A percentile compares a stretch with the other conserved stretches of the same genome.
These are phyloP conservation scores for Fomitopsis pulvina DNA, from an alignment of 768 basidiomycete species.

Conservation along the genomic window DNA sequence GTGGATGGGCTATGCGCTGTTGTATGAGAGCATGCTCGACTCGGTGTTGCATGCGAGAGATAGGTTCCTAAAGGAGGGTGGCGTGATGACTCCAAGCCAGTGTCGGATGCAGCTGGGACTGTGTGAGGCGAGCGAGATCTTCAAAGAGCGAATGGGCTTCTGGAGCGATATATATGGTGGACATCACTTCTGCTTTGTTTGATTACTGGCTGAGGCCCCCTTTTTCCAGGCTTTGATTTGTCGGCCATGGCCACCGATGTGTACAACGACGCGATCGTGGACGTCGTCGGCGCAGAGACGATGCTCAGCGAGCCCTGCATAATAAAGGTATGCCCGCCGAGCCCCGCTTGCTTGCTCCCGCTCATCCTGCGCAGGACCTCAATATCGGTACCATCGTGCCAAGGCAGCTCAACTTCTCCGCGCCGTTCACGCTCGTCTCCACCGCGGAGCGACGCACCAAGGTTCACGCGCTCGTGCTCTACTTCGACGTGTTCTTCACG, in stretches of 20 bases:
- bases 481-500: slow-evolving; percentile 95
- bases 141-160: slow-evolving; percentile 79
- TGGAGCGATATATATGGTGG: slow-evolving; percentile 90
- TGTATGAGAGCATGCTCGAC: slow-evolving; percentile 98
- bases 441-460: slow-evolving; percentile 54
- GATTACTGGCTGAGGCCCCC: background rate
- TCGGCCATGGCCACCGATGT: slow-evolving; percentile 71
- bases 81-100: slow-evolving; percentile 89
- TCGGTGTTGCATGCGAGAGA: slow-evolving; percentile 88
- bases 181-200: slow-evolving; percentile 11
- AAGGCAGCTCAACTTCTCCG: slow-evolving; percentile 73
- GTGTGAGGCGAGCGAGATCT: slow-evolving; percentile 68
- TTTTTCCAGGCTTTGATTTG: slow-evolving; percentile 73
- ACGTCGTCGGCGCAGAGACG: slow-evolving; percentile 62
- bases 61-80: slow-evolving; percentile 66
- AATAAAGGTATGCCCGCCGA: slow-evolving; percentile 51
- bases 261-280: slow-evolving; percentile 79
- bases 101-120: slow-evolving; percentile 80
- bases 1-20: slow-evolving; percentile 93
- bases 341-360: background rate
- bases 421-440: slow-evolving; percentile 70
- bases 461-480: slow-evolving; percentile 76
- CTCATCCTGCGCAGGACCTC: slow-evolving; percentile 53
- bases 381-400: slow-evolving; percentile 55
- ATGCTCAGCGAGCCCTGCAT: slow-evolving; percentile 55